Evolutionary conservation across 805 yeast genomes (phyloP).

Genomic region (Candida morakotiae): DNA sequence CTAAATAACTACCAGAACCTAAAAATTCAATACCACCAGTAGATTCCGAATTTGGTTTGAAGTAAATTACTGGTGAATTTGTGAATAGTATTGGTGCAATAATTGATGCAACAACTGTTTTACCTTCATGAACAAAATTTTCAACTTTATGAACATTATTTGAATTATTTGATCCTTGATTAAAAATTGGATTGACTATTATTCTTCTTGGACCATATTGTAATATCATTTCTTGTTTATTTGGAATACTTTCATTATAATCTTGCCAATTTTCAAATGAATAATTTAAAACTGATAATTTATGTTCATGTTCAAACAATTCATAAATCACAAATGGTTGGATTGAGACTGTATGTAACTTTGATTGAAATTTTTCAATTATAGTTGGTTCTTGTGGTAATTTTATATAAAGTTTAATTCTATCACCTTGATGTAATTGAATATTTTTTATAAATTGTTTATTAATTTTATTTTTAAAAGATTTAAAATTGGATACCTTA

Average conservation of each 20-base stretch:
- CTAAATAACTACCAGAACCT: conserved; percentile 87
- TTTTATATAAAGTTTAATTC: conserved; percentile 54
- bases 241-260: conserved; percentile 76
- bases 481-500: conserved; percentile 71
- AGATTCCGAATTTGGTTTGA: conserved; percentile 50
- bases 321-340: conserved; percentile 66
- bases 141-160: conserved; percentile 87
- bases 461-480: conserved; percentile 62
- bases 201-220: conserved; percentile 94
- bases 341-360: too few species aligned
- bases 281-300: conserved; percentile 76
- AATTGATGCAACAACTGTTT: conserved; percentile 69
- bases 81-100: conserved; percentile 85
- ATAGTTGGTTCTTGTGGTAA: conserved; percentile 52
- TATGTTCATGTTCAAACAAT: conserved; percentile 80
- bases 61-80: conserved; percentile 79
- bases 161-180: conserved; percentile 68
- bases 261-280: conserved; percentile 87
- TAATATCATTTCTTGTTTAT: conserved; percentile 75
- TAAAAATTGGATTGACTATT: conserved; percentile 76
- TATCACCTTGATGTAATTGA: conserved; percentile 53
- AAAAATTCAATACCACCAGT: conserved; percentile 60
- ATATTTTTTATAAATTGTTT: conserved; percentile 53
- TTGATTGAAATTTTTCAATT: conserved; percentile 35
- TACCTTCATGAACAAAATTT: conserved; percentile 76